Conservation (phyloP, 257 asterid genomes). For the Perilla frutescens region DNA sequence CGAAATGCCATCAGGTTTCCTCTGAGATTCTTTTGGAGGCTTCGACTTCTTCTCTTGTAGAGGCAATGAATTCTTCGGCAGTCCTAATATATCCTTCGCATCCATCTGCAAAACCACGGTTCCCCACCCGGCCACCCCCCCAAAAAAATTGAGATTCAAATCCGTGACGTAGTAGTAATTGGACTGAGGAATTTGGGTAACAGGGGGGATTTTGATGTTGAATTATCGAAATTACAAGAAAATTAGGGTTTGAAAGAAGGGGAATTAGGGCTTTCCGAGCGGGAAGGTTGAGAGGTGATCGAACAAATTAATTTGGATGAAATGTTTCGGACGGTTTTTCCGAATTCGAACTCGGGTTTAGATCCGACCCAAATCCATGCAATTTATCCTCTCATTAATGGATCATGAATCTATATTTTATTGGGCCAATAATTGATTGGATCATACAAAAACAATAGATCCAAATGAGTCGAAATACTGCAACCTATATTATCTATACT, state of each 20-base stretch:
- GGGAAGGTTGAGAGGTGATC: neutral
- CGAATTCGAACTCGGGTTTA: neutral
- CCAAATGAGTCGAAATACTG: no score
- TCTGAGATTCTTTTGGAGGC: constrained; percentile 93
- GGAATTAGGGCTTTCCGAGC: constrained; percentile 34
- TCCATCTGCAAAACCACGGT: constrained; percentile 55
- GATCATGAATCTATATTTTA: neutral
- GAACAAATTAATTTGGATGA: neutral
- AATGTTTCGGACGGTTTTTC: constrained; percentile 8
- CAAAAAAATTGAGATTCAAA: neutral
- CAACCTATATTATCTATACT: no score
- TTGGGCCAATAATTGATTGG: no score
- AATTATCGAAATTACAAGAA: constrained; percentile 10
- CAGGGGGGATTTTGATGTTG: neutral
- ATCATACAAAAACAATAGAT: no score
- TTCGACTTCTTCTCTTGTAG: constrained; percentile 77
- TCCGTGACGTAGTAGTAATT: neutral
- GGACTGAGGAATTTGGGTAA: constrained; percentile 6
- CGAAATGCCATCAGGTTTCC: constrained; percentile 98
- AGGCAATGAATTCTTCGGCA: constrained; percentile 69
- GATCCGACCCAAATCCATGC: neutral
- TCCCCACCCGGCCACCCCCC: neutral
- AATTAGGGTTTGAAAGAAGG: constrained; percentile 37
- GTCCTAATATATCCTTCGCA: constrained; percentile 93
- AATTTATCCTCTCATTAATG: neutral